These are phyloP conservation scores for Paracoccidioides brasiliensis DNA, from an alignment of 2,329 filamentous ascomycete genomes.

Conservation along the genomic window DNA sequence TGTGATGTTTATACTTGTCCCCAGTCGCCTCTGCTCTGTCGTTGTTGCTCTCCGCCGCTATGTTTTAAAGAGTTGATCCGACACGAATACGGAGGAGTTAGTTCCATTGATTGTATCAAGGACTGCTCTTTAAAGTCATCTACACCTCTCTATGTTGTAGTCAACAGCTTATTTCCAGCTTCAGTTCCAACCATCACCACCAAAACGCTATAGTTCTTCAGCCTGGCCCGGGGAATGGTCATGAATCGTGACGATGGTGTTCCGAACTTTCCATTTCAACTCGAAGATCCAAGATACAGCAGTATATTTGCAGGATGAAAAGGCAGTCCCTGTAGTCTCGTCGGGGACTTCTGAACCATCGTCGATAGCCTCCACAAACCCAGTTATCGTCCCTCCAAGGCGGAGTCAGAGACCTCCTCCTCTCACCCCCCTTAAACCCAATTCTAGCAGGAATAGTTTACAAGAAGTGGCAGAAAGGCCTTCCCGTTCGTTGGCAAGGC, in stretches of 20 bases:
- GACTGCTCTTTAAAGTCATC: not conserved
- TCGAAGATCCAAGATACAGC: conserved; percentile 18
- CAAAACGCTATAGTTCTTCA: not conserved
- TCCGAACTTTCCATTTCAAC: conserved; percentile 26
- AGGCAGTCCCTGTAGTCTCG: conserved; percentile 1
- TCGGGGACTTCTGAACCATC: not conserved
- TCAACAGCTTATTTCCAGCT: not conserved
- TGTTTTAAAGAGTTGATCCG: not conserved
- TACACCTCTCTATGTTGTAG: not conserved
- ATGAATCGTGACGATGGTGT: conserved; percentile 27
- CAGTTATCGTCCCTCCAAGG: conserved; percentile 8
- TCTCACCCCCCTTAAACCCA: conserved; percentile 15
- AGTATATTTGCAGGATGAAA: conserved; percentile 11
- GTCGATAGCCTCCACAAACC: conserved; percentile 10
- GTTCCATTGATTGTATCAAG: not conserved
- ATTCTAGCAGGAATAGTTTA: conserved; percentile 25
- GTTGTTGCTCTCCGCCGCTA: not conserved
- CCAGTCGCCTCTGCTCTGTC: not conserved
- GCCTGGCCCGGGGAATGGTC: not conserved
- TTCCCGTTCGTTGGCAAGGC: conserved; percentile 19
- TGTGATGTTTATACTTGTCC: not conserved
- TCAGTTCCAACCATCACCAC: not conserved
- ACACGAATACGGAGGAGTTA: not conserved
- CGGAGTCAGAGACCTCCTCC: conserved; percentile 6
- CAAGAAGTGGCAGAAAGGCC: conserved; percentile 12